Conservation (phyloP, 768 basidiomycete species). For the Amanita pallidorosea region DNA sequence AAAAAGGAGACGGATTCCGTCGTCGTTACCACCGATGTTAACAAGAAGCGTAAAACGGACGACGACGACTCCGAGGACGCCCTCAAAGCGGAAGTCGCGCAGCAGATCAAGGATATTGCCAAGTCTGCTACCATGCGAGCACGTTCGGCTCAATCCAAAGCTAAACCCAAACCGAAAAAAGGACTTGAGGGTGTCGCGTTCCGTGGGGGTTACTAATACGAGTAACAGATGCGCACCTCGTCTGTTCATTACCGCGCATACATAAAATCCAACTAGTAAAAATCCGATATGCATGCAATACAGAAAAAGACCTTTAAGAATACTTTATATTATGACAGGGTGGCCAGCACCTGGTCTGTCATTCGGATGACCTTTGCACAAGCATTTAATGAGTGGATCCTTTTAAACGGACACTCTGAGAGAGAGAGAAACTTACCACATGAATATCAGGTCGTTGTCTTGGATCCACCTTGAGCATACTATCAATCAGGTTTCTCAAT, state of each 20-base stretch:
- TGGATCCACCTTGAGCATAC: constrained; percentile 77
- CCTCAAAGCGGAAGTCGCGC: not conserved
- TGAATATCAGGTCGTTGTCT: constrained; percentile 78
- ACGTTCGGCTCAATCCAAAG: constrained; percentile 22
- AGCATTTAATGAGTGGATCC: not conserved
- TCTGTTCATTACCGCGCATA: not conserved
- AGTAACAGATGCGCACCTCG: too few relatives aligned
- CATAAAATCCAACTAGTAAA: not conserved
- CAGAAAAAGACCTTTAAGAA: not conserved
- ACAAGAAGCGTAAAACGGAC: not conserved
- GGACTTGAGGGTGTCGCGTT: not conserved
- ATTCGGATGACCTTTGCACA: constrained; percentile 46
- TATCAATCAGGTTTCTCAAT: constrained; percentile 71
- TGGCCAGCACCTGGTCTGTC: constrained; percentile 52
- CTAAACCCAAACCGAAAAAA: constrained; percentile 4
- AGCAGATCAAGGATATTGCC: constrained; percentile 21
- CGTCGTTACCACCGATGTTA: not conserved
- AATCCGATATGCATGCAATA: not conserved
- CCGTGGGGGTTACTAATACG: not conserved
- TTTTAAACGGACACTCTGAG: constrained; percentile 1
- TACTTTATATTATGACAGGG: constrained; percentile 26
- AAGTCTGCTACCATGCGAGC: constrained; percentile 26
- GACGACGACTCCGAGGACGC: not conserved
- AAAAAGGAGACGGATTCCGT: too few relatives aligned
- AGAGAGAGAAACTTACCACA: constrained; percentile 43